Evolutionary conservation across 768 basidiomycete species (phyloP).

Genomic region (Russula sp.): DNA sequence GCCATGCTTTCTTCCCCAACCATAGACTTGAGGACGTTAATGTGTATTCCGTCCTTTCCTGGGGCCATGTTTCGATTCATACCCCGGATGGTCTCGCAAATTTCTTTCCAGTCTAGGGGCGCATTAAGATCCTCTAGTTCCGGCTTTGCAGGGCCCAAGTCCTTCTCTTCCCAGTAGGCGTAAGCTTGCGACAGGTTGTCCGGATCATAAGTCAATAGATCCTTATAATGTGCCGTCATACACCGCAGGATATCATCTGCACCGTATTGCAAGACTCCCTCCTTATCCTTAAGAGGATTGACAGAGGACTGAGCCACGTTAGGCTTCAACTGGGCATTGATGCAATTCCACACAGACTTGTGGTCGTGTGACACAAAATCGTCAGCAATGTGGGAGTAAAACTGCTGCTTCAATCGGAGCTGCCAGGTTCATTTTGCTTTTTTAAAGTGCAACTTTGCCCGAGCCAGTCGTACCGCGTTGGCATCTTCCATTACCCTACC

Average conservation of each 20-base stretch:
- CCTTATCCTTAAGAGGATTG: not conserved
- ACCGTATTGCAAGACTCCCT: not conserved
- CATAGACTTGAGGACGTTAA: constrained; percentile 2
- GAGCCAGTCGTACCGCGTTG: not conserved
- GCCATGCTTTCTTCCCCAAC: not conserved
- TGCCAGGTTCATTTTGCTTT: not conserved
- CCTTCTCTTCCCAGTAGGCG: not conserved
- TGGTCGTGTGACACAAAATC: not conserved
- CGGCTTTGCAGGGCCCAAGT: too few species aligned
- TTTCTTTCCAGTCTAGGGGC: not conserved
- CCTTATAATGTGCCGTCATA: not conserved
- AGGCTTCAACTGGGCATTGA: not conserved
- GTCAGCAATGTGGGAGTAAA: not conserved
- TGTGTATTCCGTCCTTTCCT: not conserved
- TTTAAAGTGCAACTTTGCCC: not conserved
- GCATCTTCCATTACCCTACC: not conserved
- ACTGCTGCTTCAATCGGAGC: not conserved
- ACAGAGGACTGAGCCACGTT: accelerated
- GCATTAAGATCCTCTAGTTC: too few species aligned
- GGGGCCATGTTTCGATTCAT: not conserved
- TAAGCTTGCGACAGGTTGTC: not conserved
- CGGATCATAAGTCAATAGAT: constrained; percentile 1
- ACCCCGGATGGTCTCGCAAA: not conserved
- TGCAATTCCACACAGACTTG: not conserved
- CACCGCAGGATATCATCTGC: not conserved